Percentiles rank a stretch among this genome's conserved stretches.
These are phyloP conservation scores for Agapanthus africanus DNA, from an alignment of 106 monocot species.

Conservation along the genomic window DNA sequence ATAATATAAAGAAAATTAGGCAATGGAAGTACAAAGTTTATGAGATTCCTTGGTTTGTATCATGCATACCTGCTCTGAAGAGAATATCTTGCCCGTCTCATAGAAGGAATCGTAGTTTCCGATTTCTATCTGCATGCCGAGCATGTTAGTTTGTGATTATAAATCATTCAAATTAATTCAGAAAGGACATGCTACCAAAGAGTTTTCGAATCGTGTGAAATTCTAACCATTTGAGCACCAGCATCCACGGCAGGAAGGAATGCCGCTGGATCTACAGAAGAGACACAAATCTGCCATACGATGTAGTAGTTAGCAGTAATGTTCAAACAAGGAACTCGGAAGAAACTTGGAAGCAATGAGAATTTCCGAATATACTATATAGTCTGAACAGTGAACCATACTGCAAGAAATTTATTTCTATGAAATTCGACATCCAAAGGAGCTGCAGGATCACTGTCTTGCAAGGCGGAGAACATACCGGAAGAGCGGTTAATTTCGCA, in stretches of 20 bases:
- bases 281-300: slow-evolving; percentile 79
- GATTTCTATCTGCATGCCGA: slow-evolving; percentile 73
- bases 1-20: no score
- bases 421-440: background rate
- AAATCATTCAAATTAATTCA: background rate
- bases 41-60: no score
- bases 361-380: background rate
- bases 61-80: slow-evolving; percentile 58
- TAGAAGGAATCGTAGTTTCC: slow-evolving; percentile 99
- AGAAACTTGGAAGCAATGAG: no score
- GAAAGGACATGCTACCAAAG: slow-evolving; percentile 48
- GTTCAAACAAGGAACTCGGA: no score
- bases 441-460: background rate
- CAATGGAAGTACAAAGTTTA: no score
- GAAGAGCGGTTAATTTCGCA: slow-evolving; percentile 68
- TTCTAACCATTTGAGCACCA: slow-evolving; percentile 85
- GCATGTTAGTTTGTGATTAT: background rate
- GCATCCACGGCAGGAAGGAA: slow-evolving; percentile 78
- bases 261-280: slow-evolving; percentile 69
- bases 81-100: slow-evolving; percentile 66
- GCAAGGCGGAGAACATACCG: slow-evolving; percentile 31
- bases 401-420: background rate
- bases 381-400: background rate
- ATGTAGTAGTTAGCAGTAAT: background rate
- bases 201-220: slow-evolving; percentile 25